A percentile compares a stretch with the other conserved stretches of the same genome.
Evolutionary conservation across 768 basidiomycete genomes (phyloP).

Genomic region (Fibroporia radiculosa): DNA sequence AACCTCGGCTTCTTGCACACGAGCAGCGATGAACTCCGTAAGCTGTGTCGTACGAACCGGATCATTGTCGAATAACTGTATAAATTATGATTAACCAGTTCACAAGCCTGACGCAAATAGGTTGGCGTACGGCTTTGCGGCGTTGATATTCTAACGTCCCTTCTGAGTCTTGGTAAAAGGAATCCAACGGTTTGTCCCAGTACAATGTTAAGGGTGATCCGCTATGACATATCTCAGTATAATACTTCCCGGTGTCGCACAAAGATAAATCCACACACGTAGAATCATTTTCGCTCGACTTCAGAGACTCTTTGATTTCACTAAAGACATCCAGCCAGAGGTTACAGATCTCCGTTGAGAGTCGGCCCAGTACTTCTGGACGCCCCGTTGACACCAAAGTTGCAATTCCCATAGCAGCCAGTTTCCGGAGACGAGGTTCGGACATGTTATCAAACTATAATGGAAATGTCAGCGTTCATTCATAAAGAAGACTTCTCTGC

Average conservation of each 20-base stretch:
- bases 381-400: conserved; percentile 68
- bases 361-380: conserved; percentile 60
- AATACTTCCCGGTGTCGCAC: neutral
- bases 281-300: conserved; percentile 20
- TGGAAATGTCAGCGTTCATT: conserved; percentile 4
- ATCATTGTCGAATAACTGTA: conserved; percentile 62
- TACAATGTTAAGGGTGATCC: conserved; percentile 41
- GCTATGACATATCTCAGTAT: conserved; percentile 1
- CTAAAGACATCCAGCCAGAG: conserved; percentile 87
- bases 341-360: conserved; percentile 74
- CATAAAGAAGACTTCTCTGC: neutral
- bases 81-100: neutral
- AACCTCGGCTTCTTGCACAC: conserved; percentile 58
- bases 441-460: conserved; percentile 85
- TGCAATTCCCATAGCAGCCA: conserved; percentile 77
- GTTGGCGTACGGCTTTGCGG: conserved; percentile 51
- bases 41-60: conserved; percentile 63
- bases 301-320: conserved; percentile 70
- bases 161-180: conserved; percentile 56
- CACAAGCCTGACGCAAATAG: neutral
- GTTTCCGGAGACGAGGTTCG: conserved; percentile 76
- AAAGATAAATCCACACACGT: conserved; percentile 1
- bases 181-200: conserved; percentile 63
- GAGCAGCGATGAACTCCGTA: conserved; percentile 47
- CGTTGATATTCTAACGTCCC: conserved; percentile 73